Percentiles rank a stretch among this genome's conserved stretches.
Conservation (phyloP, 1,139 yeast species). For the Yamadazyma sp. region DNA sequence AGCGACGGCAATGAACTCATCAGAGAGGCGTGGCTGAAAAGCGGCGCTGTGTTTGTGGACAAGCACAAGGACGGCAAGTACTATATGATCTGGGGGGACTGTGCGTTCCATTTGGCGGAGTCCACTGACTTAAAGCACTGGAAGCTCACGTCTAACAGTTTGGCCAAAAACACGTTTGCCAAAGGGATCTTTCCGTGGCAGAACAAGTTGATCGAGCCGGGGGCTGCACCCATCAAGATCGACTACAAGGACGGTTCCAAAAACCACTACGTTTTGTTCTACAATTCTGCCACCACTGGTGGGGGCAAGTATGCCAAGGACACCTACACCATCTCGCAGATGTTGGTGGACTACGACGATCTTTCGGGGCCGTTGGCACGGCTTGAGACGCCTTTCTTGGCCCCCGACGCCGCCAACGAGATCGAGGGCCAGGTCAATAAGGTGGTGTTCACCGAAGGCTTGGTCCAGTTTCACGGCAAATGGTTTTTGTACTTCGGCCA, state of each 20-base stretch:
- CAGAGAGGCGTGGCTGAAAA: conserved; percentile 43
- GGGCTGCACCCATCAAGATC: conserved; percentile 45
- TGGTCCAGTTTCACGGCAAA: conserved; percentile 43
- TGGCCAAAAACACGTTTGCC: conserved; percentile 27
- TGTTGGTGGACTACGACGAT: conserved; percentile 44
- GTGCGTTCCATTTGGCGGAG: conserved; percentile 38
- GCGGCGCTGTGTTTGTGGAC: conserved; percentile 45
- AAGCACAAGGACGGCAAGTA: conserved; percentile 34
- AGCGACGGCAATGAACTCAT: conserved; percentile 25
- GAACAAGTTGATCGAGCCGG: conserved; percentile 42
- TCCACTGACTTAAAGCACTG: conserved; percentile 37
- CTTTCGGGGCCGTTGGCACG: conserved; percentile 42
- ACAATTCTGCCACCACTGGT: conserved; percentile 44
- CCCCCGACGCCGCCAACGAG: conserved; percentile 39
- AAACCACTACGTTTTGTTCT: conserved; percentile 39
- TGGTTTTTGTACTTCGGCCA: conserved; percentile 49
- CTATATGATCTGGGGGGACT: conserved; percentile 50
- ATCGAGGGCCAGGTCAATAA: conserved; percentile 42
- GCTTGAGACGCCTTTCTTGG: conserved; percentile 36
- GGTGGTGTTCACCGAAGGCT: conserved; percentile 47
- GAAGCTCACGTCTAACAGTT: conserved; percentile 25
- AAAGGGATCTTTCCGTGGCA: conserved; percentile 33
- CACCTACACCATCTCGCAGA: conserved; percentile 40
- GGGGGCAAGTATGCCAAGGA: conserved; percentile 29
- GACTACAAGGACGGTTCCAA: conserved; percentile 27